Conservation (phyloP, 306 rosid genomes). For the Hippophae rhamnoides region DNA sequence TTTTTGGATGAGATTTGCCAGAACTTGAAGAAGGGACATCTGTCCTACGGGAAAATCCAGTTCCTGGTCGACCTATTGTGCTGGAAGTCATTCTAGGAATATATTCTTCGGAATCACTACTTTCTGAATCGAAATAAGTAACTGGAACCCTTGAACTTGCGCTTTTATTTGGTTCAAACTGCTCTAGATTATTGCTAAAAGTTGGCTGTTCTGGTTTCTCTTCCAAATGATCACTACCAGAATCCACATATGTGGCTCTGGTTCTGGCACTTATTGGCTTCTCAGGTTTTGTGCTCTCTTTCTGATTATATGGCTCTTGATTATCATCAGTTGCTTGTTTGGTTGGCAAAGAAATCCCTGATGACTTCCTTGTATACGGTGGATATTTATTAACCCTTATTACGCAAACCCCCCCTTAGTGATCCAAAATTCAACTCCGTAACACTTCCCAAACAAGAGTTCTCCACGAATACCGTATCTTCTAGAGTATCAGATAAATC, state of each 20-base stretch:
- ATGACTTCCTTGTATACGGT: constrained; percentile 31
- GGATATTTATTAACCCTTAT: constrained; percentile 44
- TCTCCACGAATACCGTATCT: constrained; percentile 22
- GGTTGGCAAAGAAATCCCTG: constrained; percentile 22
- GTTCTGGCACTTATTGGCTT: constrained; percentile 14
- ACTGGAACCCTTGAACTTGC: constrained; percentile 29
- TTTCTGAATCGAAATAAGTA: constrained; percentile 40
- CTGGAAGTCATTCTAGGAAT: constrained; percentile 28
- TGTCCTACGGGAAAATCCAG: constrained; percentile 58
- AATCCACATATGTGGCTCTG: constrained; percentile 22
- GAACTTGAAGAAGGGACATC: constrained; percentile 31
- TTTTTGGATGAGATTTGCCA: constrained; percentile 23
- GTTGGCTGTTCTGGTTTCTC: constrained; percentile 20
- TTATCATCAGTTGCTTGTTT: constrained; percentile 21
- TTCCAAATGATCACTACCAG: constrained; percentile 24
- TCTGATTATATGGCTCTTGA: constrained; percentile 28
- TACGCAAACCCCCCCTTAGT: constrained; percentile 79
- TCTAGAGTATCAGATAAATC: constrained; percentile 25
- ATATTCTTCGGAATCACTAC: constrained; percentile 46
- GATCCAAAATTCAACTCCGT: constrained; percentile 47
- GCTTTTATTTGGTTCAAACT: constrained; percentile 27
- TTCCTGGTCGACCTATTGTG: constrained; percentile 25
- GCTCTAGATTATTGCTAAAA: constrained; percentile 19
- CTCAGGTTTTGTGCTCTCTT: constrained; percentile 26
- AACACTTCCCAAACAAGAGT: constrained; percentile 25